Percentiles rank a stretch among this genome's conserved stretches.
phyloP scores from a whole-genome alignment of 2,329 filamentous ascomycete genomes.

The Chalaropsis thielavioides region DNA sequence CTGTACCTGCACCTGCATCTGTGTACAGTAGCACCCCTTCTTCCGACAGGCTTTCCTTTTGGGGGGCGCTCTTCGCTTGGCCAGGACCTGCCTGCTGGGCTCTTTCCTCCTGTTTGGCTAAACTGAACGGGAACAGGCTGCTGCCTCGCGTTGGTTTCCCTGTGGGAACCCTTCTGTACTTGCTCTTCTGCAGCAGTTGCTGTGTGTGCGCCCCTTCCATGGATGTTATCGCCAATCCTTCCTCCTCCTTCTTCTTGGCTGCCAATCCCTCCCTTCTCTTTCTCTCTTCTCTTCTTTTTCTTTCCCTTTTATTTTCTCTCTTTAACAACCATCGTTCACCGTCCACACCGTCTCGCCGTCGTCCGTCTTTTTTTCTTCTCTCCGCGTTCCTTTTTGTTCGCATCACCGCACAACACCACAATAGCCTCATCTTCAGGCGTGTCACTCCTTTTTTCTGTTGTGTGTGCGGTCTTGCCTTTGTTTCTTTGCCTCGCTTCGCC shows the following conservation, averaged over 20 bases:
- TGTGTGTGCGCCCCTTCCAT: constrained; percentile 6
- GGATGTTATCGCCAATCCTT: constrained; percentile 13
- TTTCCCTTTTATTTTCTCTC: constrained; percentile 16
- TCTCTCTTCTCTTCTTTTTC: constrained; percentile 21
- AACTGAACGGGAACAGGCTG: background rate
- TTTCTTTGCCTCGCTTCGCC: constrained; percentile 12
- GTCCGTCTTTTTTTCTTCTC: constrained; percentile 21
- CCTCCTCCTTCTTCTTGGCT: constrained; percentile 11
- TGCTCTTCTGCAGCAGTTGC: background rate
- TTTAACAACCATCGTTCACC: background rate
- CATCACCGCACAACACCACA: constrained; percentile 6
- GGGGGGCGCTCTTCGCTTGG: background rate
- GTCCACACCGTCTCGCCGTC: background rate
- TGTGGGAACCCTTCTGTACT: background rate
- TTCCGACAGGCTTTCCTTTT: too few relatives aligned
- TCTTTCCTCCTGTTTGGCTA: too few relatives aligned
- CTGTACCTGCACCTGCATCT: background rate
- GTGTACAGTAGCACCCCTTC: background rate
- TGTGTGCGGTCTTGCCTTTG: constrained; percentile 20
- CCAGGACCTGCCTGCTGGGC: background rate
- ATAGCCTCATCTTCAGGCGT: constrained; percentile 41
- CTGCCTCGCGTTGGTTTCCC: background rate
- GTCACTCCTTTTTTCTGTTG: constrained; percentile 36
- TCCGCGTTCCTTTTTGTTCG: constrained; percentile 19
- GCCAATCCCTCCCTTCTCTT: constrained; percentile 18